phyloP scores from a whole-genome alignment of 495 filamentous ascomycete genomes.

The Lentithecium fluviatile region DNA sequence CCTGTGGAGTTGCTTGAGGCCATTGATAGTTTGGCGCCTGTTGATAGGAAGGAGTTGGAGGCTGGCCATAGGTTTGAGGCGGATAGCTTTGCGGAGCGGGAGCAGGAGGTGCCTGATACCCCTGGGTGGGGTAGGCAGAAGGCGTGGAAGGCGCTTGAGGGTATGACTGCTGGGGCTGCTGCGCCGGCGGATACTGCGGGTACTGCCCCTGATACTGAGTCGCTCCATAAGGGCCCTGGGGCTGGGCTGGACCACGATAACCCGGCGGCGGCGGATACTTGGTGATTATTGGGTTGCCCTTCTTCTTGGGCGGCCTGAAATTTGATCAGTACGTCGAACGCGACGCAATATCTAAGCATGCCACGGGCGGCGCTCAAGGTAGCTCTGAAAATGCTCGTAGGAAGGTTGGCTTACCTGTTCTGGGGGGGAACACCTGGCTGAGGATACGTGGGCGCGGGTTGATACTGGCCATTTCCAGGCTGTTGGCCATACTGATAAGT shows the following conservation, averaged over 20 bases:
- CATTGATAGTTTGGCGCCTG: conserved; percentile 27
- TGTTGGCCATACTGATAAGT: conserved; percentile 30
- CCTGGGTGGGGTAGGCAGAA: conserved; percentile 21
- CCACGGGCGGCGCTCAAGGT: neutral
- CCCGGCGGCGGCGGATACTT: conserved; percentile 44
- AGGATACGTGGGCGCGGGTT: conserved; percentile 19
- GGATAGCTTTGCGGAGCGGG: conserved; percentile 16
- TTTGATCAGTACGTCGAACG: conserved; percentile 1
- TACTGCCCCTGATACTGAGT: conserved; percentile 26
- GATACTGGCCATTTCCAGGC: conserved; percentile 25
- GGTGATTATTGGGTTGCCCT: conserved; percentile 46
- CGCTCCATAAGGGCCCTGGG: conserved; percentile 13
- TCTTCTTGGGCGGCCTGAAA: conserved; percentile 38
- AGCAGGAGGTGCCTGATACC: conserved; percentile 11
- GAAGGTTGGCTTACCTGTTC: conserved; percentile 30
- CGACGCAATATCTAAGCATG: neutral
- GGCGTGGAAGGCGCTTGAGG: conserved; percentile 25
- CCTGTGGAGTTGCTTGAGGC: conserved; percentile 29
- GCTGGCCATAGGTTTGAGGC: conserved; percentile 20
- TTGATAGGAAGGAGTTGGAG: conserved; percentile 1
- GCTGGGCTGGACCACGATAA: conserved; percentile 38
- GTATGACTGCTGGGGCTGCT: conserved; percentile 27
- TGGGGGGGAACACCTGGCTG: conserved; percentile 28
- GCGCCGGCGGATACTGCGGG: conserved; percentile 14
- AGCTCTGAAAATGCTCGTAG: neutral